Evolutionary conservation across 306 rosid species (phyloP).

Genomic region (Cicer pinnatifidum): DNA sequence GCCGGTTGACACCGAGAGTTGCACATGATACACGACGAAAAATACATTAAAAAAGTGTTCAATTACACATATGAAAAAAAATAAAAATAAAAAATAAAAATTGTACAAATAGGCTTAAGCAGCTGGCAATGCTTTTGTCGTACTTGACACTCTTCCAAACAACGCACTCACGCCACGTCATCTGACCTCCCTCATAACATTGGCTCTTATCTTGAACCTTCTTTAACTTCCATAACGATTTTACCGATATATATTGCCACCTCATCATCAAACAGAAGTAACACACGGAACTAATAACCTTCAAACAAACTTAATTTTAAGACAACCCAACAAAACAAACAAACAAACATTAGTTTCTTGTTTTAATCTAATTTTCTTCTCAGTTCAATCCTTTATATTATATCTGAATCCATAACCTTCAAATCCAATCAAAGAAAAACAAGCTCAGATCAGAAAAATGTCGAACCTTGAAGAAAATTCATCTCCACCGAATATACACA

Average conservation of each 20-base stretch:
- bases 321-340: not conserved
- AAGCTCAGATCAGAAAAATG: constrained; percentile 40
- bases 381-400: not conserved
- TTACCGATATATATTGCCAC: constrained; percentile 4
- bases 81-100: too few relatives aligned
- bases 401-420: constrained; percentile 9
- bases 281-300: not conserved
- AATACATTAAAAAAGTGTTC: too few relatives aligned
- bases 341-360: constrained; percentile 31
- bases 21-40: too few relatives aligned
- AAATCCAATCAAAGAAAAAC: not conserved
- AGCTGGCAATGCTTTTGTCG: constrained; percentile 36
- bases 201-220: not conserved
- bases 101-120: not conserved
- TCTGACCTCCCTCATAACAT: not conserved
- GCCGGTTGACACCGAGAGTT: too few relatives aligned
- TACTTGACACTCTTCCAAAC: constrained; percentile 6
- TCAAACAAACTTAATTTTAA: not conserved
- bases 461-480: constrained; percentile 37
- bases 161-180: constrained; percentile 45
- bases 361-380: not conserved
- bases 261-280: not conserved
- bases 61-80: too few relatives aligned
- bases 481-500: constrained; percentile 41
- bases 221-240: constrained; percentile 51